Conservation (phyloP, 192 early-diverging fungal genomes). For the Bifiguratus adelaidae region DNA sequence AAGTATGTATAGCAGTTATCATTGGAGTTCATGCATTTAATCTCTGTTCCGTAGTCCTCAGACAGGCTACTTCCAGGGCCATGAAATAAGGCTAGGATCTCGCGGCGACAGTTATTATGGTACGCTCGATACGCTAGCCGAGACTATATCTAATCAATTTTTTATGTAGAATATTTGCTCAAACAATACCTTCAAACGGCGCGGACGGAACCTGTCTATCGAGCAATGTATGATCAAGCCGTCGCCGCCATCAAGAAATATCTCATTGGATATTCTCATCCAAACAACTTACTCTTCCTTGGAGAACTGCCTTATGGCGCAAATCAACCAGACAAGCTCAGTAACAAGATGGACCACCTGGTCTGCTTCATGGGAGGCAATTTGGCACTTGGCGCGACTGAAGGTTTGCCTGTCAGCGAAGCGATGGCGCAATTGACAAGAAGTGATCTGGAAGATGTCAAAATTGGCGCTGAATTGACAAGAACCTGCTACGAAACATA, state of each 20-base stretch:
- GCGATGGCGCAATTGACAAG: constrained; percentile 23
- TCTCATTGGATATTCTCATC: constrained; percentile 41
- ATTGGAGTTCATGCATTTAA: neutral
- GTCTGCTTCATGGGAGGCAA: constrained; percentile 87
- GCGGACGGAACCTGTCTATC: constrained; percentile 47
- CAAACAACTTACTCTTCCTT: constrained; percentile 49
- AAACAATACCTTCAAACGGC: constrained; percentile 80
- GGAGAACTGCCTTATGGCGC: constrained; percentile 39
- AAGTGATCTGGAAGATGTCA: constrained; percentile 48
- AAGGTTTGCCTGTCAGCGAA: constrained; percentile 31
- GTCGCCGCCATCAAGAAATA: constrained; percentile 54
- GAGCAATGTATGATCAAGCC: constrained; percentile 52
- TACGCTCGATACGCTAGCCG: constrained; percentile 8
- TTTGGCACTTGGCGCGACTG: constrained; percentile 66
- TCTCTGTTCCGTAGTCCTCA: constrained; percentile 30
- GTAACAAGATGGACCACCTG: constrained; percentile 84
- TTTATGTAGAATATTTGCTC: constrained; percentile 67
- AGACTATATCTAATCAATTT: neutral
- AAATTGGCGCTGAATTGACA: constrained; percentile 67
- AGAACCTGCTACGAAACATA: constrained; percentile 77
- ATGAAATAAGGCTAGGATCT: constrained; percentile 63
- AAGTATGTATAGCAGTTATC: constrained; percentile 14
- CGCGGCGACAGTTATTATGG: constrained; percentile 88
- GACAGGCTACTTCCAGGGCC: constrained; percentile 41
- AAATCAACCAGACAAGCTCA: constrained; percentile 10